Conservation (phyloP, 495 filamentous ascomycete genomes). For the Daldinia bambusicola region DNA sequence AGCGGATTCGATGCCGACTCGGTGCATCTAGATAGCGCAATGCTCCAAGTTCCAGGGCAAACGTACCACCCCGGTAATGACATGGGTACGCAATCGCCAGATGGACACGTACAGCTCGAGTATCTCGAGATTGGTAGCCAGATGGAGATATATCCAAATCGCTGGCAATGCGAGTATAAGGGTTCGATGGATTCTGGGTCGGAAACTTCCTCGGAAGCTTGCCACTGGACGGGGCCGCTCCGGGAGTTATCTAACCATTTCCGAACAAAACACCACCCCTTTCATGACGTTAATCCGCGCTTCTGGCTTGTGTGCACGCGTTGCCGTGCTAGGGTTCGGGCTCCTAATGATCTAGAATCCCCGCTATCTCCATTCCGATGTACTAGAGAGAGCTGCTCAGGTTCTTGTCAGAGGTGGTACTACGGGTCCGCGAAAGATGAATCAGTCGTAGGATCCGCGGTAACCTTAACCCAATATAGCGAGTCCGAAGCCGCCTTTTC, state of each 20-base stretch:
- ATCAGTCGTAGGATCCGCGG: slow-evolving; percentile 14
- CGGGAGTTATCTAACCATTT: slow-evolving; percentile 35
- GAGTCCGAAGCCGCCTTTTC: slow-evolving; percentile 34
- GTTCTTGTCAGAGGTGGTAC: slow-evolving; percentile 31
- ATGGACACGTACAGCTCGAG: not conserved
- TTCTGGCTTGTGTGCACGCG: slow-evolving; percentile 31
- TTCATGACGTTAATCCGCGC: slow-evolving; percentile 14
- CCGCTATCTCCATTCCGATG: slow-evolving; percentile 15
- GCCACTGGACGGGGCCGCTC: slow-evolving; percentile 41
- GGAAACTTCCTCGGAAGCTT: slow-evolving; percentile 31
- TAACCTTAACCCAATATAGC: slow-evolving; percentile 23
- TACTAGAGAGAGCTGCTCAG: slow-evolving; percentile 16
- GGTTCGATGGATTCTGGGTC: slow-evolving; percentile 25
- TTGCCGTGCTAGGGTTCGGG: slow-evolving; percentile 22
- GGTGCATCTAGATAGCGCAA: slow-evolving; percentile 16
- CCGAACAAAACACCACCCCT: slow-evolving; percentile 28
- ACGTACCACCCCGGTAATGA: slow-evolving; percentile 36
- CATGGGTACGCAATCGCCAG: slow-evolving; percentile 19
- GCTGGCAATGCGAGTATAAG: slow-evolving; percentile 46
- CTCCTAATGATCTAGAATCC: slow-evolving; percentile 8
- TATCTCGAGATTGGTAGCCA: slow-evolving; percentile 43
- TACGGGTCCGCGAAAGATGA: slow-evolving; percentile 36
- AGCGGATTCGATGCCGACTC: slow-evolving; percentile 23
- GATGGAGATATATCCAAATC: slow-evolving; percentile 22
- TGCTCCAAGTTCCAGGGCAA: slow-evolving; percentile 31